These are phyloP conservation scores for Coemansia biformis DNA, from an alignment of 192 early-diverging fungal species.

Conservation along the genomic window DNA sequence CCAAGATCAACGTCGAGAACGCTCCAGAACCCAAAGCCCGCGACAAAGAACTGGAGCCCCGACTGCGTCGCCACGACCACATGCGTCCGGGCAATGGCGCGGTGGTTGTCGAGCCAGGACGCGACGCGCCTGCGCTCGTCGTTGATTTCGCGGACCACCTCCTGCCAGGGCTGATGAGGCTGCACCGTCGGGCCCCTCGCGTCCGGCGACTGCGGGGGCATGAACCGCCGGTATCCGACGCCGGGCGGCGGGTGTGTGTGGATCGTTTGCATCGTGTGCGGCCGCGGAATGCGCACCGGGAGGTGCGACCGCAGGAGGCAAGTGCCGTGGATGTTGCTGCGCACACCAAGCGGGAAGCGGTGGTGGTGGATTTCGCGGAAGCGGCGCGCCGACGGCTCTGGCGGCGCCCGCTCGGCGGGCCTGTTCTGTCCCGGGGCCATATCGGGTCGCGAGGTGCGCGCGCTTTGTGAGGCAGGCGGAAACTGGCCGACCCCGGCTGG, in stretches of 20 bases:
- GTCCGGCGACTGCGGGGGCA: conserved; percentile 6
- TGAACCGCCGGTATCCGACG: conserved; percentile 31
- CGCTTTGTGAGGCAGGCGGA: no score
- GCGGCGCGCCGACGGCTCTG: conserved; percentile 24
- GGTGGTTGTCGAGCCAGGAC: conserved; percentile 17
- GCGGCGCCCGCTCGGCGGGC: conserved; percentile 1
- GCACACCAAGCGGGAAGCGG: conserved; percentile 40
- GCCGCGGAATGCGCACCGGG: conserved; percentile 46
- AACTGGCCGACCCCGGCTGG: no score
- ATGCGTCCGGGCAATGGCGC: conserved; percentile 28
- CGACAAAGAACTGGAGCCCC: conserved; percentile 38
- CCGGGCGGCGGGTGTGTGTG: conserved; percentile 41
- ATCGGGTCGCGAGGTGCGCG: no score
- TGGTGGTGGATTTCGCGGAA: conserved; percentile 50
- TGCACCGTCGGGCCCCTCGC: conserved; percentile 2
- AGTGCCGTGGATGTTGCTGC: conserved; percentile 46
- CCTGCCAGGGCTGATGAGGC: conserved; percentile 18
- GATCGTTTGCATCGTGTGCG: conserved; percentile 45
- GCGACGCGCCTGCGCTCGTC: conserved; percentile 25
- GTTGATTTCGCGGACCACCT: conserved; percentile 13
- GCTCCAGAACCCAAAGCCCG: conserved; percentile 51
- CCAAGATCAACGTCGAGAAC: conserved; percentile 37
- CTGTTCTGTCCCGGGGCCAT: conserved; percentile 5
- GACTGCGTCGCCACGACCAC: conserved; percentile 45
- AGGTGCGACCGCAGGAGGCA: conserved; percentile 40